Conservation (phyloP, 768 basidiomycete species). For the Mycena latifolia region DNA sequence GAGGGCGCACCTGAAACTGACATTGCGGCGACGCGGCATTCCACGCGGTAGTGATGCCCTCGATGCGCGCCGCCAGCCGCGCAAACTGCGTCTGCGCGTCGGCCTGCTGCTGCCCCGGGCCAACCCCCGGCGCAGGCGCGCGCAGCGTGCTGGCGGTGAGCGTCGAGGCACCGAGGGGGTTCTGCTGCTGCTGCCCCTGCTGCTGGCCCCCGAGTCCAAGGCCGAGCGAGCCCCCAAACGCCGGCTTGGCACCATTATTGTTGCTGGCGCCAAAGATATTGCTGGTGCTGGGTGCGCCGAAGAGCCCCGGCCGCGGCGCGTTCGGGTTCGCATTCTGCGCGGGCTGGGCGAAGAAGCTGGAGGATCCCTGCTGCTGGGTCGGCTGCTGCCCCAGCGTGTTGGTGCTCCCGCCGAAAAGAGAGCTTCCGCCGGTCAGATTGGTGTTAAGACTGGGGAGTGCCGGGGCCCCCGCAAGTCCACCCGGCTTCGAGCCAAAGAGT, state of each 20-base stretch:
- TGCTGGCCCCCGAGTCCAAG: conserved; percentile 38
- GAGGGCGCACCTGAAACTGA: conserved; percentile 77
- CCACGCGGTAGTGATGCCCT: conserved; percentile 78
- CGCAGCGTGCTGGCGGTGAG: conserved; percentile 50
- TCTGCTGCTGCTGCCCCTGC: conserved; percentile 25
- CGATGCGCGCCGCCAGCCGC: conserved; percentile 68
- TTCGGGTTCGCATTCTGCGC: conserved; percentile 42
- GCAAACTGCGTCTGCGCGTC: conserved; percentile 72
- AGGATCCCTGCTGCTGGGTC: conserved; percentile 44
- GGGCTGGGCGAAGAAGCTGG: conserved; percentile 48
- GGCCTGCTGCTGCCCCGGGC: conserved; percentile 58
- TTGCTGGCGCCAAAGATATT: conserved; percentile 37
- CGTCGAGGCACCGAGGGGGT: conserved; percentile 42
- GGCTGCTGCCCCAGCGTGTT: conserved; percentile 40
- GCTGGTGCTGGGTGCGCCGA: conserved; percentile 40
- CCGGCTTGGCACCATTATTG: conserved; percentile 15
- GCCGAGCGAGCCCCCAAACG: conserved; percentile 11
- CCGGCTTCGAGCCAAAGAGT: conserved; percentile 47
- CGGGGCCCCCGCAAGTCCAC: conserved; percentile 28
- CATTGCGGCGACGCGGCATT: conserved; percentile 75
- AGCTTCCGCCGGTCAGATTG: conserved; percentile 39
- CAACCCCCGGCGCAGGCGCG: conserved; percentile 48
- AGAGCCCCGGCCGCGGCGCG: conserved; percentile 45
- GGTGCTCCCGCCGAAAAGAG: conserved; percentile 41
- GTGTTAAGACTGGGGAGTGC: conserved; percentile 41